phyloP scores from a whole-genome alignment of 176 grass and related monocot genomes.

The Phyllostachys edulis region DNA sequence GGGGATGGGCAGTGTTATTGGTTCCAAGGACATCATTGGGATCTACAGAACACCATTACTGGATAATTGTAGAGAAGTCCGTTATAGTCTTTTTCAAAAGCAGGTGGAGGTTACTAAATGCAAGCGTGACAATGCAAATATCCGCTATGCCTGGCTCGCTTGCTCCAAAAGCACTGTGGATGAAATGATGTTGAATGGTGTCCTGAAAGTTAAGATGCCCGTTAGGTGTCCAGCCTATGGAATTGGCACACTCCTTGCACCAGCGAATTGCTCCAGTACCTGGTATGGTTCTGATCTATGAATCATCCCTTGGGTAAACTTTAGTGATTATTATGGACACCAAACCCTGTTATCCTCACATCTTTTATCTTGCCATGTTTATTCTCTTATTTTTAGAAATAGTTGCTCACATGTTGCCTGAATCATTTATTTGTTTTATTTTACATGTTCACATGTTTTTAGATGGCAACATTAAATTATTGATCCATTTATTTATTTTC shows the following conservation, averaged over 20 bases:
- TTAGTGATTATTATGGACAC: neutral
- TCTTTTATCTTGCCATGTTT: neutral
- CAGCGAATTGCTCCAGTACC: slow-evolving; percentile 59
- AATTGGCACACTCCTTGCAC: slow-evolving; percentile 68
- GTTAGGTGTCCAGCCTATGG: slow-evolving; percentile 53
- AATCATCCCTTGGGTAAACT: neutral
- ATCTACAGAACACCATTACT: slow-evolving; percentile 64
- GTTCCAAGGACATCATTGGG: slow-evolving; percentile 64
- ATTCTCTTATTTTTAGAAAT: slow-evolving; percentile 3
- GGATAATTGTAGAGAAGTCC: slow-evolving; percentile 48
- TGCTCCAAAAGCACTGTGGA: slow-evolving; percentile 67
- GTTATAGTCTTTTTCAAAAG: slow-evolving; percentile 66
- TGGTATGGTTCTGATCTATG: slow-evolving; percentile 55
- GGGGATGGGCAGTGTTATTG: slow-evolving; percentile 53
- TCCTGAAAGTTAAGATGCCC: slow-evolving; percentile 56
- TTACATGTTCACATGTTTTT: slow-evolving; percentile 4
- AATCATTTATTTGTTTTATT: slow-evolving; percentile 18
- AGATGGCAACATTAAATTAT: slow-evolving; percentile 17
- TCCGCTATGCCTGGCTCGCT: slow-evolving; percentile 92
- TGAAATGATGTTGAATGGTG: slow-evolving; percentile 65
- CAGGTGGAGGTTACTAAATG: slow-evolving; percentile 51
- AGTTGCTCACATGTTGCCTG: neutral
- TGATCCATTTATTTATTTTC: slow-evolving; percentile 12
- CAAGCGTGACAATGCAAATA: slow-evolving; percentile 75
- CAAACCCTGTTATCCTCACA: neutral